Evolutionary conservation across 164 flowering plant species (phyloP).

Genomic region (Sextonia rubra): DNA sequence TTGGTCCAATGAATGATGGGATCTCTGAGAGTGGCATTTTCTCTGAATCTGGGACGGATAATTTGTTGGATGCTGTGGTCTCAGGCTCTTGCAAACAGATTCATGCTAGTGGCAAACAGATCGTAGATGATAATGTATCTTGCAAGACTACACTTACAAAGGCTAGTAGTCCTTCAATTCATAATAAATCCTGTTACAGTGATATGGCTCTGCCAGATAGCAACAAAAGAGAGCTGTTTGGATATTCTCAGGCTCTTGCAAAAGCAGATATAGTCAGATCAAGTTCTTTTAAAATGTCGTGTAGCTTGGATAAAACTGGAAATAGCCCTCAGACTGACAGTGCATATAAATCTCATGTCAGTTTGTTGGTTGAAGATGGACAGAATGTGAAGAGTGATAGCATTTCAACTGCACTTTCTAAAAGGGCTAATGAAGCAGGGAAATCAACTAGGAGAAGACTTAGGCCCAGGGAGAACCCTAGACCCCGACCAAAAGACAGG

Average conservation of each 20-base stretch:
- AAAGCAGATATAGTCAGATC: constrained; percentile 15
- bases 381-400: constrained; percentile 38
- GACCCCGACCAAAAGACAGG: constrained; percentile 99
- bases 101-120: constrained; percentile 36
- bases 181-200: constrained; percentile 39
- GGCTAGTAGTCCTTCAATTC: constrained; percentile 33
- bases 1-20: constrained; percentile 29
- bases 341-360: constrained; percentile 32
- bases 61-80: constrained; percentile 86
- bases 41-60: constrained; percentile 38
- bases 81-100: no score
- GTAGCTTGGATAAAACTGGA: background rate
- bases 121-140: constrained; percentile 50
- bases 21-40: constrained; percentile 44
- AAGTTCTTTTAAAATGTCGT: constrained; percentile 14
- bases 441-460: constrained; percentile 70
- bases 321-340: constrained; percentile 14
- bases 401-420: constrained; percentile 18
- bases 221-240: constrained; percentile 24
- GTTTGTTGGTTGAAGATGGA: constrained; percentile 53
- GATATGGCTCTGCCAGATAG: constrained; percentile 24
- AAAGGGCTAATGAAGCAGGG: constrained; percentile 37
- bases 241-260: constrained; percentile 24
- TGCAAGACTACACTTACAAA: constrained; percentile 32
- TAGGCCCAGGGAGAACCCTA: constrained; percentile 89